These are phyloP conservation scores for Cadophora gregata DNA, from an alignment of 2,329 filamentous ascomycete genomes.

Conservation along the genomic window DNA sequence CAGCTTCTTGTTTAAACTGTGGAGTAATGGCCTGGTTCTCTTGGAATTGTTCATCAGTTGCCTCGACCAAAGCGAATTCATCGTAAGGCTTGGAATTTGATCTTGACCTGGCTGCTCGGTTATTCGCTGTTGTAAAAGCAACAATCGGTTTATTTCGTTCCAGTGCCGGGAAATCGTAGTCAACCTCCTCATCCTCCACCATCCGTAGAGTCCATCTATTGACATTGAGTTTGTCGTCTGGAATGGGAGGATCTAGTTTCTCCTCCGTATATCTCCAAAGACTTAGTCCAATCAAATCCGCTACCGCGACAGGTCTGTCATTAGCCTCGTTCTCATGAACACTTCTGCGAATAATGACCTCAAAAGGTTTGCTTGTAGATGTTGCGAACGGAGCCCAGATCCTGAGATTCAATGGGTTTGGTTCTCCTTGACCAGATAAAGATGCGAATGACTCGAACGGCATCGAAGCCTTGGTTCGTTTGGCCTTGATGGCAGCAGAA, in stretches of 20 bases:
- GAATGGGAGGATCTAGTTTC: slow-evolving; percentile 70
- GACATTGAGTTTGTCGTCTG: slow-evolving; percentile 71
- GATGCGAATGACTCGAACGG: slow-evolving; percentile 80
- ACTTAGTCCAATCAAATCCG: slow-evolving; percentile 81
- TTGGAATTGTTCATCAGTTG: slow-evolving; percentile 68
- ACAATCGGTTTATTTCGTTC: slow-evolving; percentile 76
- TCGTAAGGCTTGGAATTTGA: slow-evolving; percentile 80
- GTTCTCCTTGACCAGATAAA: slow-evolving; percentile 78
- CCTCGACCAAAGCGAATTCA: slow-evolving; percentile 80
- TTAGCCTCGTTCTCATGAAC: slow-evolving; percentile 70
- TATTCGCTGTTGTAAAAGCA: slow-evolving; percentile 83
- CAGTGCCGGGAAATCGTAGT: slow-evolving; percentile 83
- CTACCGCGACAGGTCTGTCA: slow-evolving; percentile 71
- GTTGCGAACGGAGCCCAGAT: slow-evolving; percentile 78
- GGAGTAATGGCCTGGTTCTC: slow-evolving; percentile 74
- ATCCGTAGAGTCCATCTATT: slow-evolving; percentile 85
- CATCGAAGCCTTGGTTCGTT: slow-evolving; percentile 70
- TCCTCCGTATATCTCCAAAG: slow-evolving; percentile 81
- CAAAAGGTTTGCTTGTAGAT: slow-evolving; percentile 67
- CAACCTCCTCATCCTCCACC: slow-evolving; percentile 84
- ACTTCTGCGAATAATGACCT: slow-evolving; percentile 73
- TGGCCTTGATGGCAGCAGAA: slow-evolving; percentile 74
- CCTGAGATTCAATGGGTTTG: slow-evolving; percentile 75
- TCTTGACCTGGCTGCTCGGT: slow-evolving; percentile 63
- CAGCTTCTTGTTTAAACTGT: slow-evolving; percentile 63